phyloP scores from a whole-genome alignment of 345 rosid species.

The Mangifera indica region DNA sequence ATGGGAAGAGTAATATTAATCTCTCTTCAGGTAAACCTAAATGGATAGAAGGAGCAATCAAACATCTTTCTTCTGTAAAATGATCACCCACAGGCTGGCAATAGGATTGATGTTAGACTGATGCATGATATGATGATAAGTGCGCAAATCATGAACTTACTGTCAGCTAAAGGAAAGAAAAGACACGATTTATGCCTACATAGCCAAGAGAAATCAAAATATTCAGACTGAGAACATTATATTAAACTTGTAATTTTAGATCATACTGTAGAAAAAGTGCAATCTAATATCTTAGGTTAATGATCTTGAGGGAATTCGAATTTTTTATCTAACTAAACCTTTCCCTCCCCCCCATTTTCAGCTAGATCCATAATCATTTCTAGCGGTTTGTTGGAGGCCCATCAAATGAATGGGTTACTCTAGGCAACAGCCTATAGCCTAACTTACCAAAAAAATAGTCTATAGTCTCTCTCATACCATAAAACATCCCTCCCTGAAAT shows the following conservation, averaged over 20 bases:
- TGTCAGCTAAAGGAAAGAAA: background rate
- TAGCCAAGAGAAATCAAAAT: background rate
- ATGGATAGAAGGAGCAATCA: background rate
- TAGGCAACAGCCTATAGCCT: background rate
- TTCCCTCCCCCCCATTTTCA: background rate
- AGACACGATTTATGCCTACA: background rate
- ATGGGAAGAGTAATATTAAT: background rate
- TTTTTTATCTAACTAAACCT: no score
- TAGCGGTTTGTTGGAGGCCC: background rate
- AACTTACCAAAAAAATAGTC: no score
- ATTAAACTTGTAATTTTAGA: conserved; percentile 2
- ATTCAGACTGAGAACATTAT: background rate
- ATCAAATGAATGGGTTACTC: background rate
- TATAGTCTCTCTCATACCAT: background rate
- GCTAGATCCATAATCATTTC: background rate
- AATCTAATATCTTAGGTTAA: no score
- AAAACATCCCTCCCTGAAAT: background rate
- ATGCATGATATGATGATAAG: background rate
- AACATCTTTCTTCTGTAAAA: background rate
- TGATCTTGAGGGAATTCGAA: background rate
- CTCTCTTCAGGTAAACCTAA: background rate
- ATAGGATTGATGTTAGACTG: background rate
- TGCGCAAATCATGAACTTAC: background rate
- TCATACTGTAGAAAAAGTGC: background rate
- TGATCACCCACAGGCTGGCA: background rate